Evolutionary conservation across 2,329 filamentous ascomycete genomes (phyloP).

Genomic region (Hymenoscyphus linearis): DNA sequence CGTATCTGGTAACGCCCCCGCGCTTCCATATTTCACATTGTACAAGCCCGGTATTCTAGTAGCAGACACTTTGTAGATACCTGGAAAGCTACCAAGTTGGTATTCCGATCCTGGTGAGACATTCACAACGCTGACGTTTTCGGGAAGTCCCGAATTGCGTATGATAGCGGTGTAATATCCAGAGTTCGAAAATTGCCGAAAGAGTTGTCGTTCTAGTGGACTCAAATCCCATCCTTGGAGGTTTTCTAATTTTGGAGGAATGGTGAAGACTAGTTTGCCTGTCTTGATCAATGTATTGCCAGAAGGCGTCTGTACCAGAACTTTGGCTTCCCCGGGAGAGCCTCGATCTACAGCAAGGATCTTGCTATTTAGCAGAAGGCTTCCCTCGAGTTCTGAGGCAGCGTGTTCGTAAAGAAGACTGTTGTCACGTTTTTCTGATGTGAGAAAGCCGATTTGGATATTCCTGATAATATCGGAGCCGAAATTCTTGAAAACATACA

Average conservation of each 20-base stretch:
- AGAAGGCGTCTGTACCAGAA: conserved; percentile 31
- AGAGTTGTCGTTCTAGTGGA: conserved; percentile 32
- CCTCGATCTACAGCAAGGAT: conserved; percentile 16
- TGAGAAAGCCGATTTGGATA: conserved; percentile 12
- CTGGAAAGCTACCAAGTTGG: conserved; percentile 31
- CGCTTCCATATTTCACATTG: conserved; percentile 14
- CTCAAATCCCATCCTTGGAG: conserved; percentile 36
- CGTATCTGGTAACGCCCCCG: conserved; percentile 9
- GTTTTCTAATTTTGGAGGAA: conserved; percentile 36
- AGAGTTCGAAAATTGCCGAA: conserved; percentile 35
- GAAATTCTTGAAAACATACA: conserved; percentile 43
- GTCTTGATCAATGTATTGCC: conserved; percentile 34
- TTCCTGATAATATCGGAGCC: conserved; percentile 19
- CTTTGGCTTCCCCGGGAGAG: conserved; percentile 15
- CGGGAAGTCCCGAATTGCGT: conserved; percentile 34
- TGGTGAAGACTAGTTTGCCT: conserved; percentile 38
- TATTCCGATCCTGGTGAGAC: conserved; percentile 27
- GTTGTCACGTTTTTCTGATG: conserved; percentile 12
- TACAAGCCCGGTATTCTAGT: conserved; percentile 18
- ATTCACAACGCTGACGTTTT: conserved; percentile 25
- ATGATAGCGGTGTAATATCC: conserved; percentile 37
- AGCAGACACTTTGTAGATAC: conserved; percentile 24
- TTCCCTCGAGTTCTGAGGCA: conserved; percentile 6
- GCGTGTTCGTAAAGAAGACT: conserved; percentile 17
- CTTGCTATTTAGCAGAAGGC: conserved; percentile 16